phyloP scores from a whole-genome alignment of 345 rosid genomes.

The Citrus inodora region DNA sequence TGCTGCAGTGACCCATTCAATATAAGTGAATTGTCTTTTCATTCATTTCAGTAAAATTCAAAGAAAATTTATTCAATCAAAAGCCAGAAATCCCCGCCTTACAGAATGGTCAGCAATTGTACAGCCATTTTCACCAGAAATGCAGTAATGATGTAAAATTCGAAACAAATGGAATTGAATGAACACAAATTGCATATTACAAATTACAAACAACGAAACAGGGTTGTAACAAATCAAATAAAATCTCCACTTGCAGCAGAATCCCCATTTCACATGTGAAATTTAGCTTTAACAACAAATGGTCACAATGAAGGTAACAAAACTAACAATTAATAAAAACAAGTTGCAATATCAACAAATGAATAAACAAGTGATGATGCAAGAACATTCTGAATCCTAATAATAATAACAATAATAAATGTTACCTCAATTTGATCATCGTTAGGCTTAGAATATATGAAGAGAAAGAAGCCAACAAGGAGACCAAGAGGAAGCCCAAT shows the following conservation, averaged over 20 bases:
- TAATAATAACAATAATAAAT: neutral
- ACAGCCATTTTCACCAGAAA: neutral
- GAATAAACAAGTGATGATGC: neutral
- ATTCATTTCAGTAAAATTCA: neutral
- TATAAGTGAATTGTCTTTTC: neutral
- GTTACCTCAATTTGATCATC: conserved; percentile 45
- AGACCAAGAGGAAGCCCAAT: conserved; percentile 75
- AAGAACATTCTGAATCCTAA: too few relatives aligned
- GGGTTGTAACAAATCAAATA: neutral
- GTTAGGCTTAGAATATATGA: conserved; percentile 58
- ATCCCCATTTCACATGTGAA: neutral
- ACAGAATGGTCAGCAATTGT: neutral
- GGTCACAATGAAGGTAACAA: too few relatives aligned
- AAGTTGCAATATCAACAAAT: neutral
- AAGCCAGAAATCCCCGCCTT: neutral
- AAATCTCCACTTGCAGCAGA: neutral
- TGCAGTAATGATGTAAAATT: neutral
- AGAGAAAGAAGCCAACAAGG: conserved; percentile 58
- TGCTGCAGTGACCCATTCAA: neutral
- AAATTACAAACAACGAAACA: neutral
- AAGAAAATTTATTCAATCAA: too few relatives aligned
- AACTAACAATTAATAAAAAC: neutral
- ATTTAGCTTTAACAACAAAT: too few relatives aligned
- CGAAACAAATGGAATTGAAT: neutral
- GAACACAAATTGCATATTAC: neutral